These are phyloP conservation scores for Populus hybrid DNA, from an alignment of 441 rosid genomes.

Conservation along the genomic window DNA sequence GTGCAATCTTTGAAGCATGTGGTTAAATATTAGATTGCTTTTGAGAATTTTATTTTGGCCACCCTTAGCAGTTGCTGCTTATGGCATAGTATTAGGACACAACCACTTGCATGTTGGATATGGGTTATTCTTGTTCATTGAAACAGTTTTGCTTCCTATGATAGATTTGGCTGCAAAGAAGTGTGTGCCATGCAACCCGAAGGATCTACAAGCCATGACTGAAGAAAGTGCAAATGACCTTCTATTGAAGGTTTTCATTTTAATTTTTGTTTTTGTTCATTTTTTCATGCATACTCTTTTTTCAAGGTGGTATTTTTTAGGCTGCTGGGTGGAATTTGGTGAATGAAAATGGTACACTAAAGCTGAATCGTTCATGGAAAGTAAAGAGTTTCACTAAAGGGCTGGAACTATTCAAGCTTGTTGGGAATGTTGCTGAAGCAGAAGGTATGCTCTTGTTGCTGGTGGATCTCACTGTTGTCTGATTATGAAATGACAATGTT, in stretches of 20 bases:
- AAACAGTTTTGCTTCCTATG: constrained; percentile 14
- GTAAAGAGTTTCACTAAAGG: constrained; percentile 82
- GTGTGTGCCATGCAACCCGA: constrained; percentile 79
- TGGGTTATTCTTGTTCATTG: constrained; percentile 15
- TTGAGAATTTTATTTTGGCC: background rate
- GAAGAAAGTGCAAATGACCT: constrained; percentile 59
- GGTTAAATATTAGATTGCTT: constrained; percentile 3
- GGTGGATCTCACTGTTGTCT: background rate
- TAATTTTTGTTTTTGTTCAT: background rate
- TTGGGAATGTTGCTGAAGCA: constrained; percentile 73
- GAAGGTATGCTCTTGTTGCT: constrained; percentile 49
- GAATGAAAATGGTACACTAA: constrained; percentile 60
- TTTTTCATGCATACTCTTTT: background rate
- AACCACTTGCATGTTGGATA: background rate
- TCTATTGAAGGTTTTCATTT: constrained; percentile 47
- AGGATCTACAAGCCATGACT: constrained; percentile 73
- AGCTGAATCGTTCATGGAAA: constrained; percentile 68
- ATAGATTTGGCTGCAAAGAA: constrained; percentile 68
- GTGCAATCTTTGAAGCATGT: background rate
- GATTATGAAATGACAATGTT: background rate
- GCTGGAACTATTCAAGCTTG: constrained; percentile 67
- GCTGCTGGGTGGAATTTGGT: constrained; percentile 73
- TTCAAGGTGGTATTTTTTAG: constrained; percentile 31
- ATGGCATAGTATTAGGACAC: background rate
- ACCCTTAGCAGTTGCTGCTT: constrained; percentile 5